These are phyloP conservation scores for Pseudopyricularia cyperi DNA, from an alignment of 2,329 filamentous ascomycete species.

Conservation along the genomic window DNA sequence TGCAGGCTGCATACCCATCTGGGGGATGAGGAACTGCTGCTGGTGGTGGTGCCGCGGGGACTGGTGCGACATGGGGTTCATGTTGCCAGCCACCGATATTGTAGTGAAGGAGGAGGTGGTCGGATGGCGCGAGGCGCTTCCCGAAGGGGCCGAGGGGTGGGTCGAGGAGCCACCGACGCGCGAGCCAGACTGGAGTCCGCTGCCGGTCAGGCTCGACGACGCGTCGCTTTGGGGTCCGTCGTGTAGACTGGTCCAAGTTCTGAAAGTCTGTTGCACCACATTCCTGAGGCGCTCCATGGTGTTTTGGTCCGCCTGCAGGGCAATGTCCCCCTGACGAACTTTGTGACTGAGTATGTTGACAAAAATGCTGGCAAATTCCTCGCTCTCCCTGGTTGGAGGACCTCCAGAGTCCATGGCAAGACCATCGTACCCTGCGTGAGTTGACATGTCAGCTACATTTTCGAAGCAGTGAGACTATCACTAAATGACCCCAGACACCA, in stretches of 20 bases:
- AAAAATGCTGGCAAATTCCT: slow-evolving; percentile 12
- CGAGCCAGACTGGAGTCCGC: slow-evolving; percentile 1
- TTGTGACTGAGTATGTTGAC: slow-evolving; percentile 12
- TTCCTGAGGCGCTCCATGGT: slow-evolving; percentile 8
- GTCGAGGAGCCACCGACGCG: slow-evolving; percentile 7
- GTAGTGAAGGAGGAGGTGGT: background rate
- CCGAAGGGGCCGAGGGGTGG: slow-evolving; percentile 1
- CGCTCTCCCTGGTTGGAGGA: slow-evolving; percentile 8
- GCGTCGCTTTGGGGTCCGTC: slow-evolving; percentile 9
- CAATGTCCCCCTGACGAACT: slow-evolving; percentile 11
- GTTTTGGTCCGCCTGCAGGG: slow-evolving; percentile 5
- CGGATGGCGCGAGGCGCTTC: slow-evolving; percentile 3
- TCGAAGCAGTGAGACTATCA: background rate
- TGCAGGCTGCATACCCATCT: background rate
- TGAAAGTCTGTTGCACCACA: slow-evolving; percentile 11
- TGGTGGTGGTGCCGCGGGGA: background rate
- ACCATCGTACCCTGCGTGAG: slow-evolving; percentile 10
- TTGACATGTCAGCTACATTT: background rate
- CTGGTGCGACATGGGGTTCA: background rate
- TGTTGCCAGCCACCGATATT: background rate
- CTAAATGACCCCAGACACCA: background rate
- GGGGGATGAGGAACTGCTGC: background rate
- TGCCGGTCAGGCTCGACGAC: slow-evolving; percentile 9
- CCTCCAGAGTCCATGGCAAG: background rate
- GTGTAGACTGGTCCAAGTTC: slow-evolving; percentile 10